Evolutionary conservation across 441 rosid species (phyloP).

Genomic region (Adansonia madagascariensis): DNA sequence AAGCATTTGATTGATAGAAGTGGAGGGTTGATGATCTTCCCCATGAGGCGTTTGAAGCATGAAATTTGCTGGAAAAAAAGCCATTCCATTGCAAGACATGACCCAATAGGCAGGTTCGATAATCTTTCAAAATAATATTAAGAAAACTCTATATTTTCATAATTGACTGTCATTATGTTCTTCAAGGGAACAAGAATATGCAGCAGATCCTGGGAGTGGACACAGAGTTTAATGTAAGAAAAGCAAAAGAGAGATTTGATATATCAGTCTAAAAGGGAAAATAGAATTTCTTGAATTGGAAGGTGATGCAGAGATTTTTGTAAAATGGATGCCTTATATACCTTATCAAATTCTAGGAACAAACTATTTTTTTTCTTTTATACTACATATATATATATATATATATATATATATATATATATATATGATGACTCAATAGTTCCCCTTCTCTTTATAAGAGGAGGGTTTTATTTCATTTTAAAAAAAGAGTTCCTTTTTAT

Average conservation of each 20-base stretch:
- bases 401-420: neutral
- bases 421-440: conserved; percentile 36
- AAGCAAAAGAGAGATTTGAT: conserved; percentile 28
- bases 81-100: conserved; percentile 84
- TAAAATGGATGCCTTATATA: conserved; percentile 48
- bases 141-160: conserved; percentile 9
- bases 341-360: conserved; percentile 38
- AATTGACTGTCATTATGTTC: neutral
- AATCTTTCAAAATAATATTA: conserved; percentile 22
- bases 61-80: conserved; percentile 82
- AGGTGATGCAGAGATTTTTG: conserved; percentile 30
- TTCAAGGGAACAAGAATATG: neutral
- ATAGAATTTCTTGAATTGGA: conserved; percentile 21
- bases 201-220: neutral
- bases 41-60: conserved; percentile 65
- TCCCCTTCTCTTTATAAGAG: conserved; percentile 44
- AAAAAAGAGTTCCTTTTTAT: neutral
- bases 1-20: conserved; percentile 65
- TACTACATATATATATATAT: neutral
- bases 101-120: conserved; percentile 18
- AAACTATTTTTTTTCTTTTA: conserved; percentile 28
- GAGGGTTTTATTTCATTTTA: conserved; percentile 24
- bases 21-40: conserved; percentile 45
- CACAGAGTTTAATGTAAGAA: neutral
- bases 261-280: conserved; percentile 25